Conservation (phyloP, 768 basidiomycete species). For the Amanita muscaria region DNA sequence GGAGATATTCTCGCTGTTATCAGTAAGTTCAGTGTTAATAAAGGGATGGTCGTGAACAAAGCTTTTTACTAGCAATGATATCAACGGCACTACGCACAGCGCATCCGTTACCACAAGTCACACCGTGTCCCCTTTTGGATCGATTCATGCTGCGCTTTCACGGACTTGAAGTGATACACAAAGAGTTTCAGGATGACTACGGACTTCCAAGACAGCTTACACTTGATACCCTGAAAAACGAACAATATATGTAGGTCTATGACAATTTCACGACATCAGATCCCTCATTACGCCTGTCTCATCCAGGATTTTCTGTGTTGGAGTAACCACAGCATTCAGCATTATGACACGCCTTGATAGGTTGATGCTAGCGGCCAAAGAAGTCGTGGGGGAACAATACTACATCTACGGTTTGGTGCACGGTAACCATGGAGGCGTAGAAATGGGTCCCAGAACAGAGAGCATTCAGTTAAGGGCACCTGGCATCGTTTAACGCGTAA, state of each 20-base stretch:
- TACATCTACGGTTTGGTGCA: slow-evolving; percentile 66
- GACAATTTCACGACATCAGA: background rate
- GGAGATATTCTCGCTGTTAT: slow-evolving; percentile 81
- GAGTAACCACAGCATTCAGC: slow-evolving; percentile 58
- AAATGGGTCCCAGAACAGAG: slow-evolving; percentile 22
- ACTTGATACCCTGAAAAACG: slow-evolving; percentile 61
- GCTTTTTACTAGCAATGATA: slow-evolving; percentile 48
- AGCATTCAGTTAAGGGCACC: slow-evolving; percentile 10
- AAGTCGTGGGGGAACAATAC: slow-evolving; percentile 81
- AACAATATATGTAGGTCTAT: slow-evolving; percentile 63
- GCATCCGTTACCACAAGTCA: slow-evolving; percentile 74
- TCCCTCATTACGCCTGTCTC: background rate
- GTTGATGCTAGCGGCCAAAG: slow-evolving; percentile 75
- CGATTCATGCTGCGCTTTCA: slow-evolving; percentile 40
- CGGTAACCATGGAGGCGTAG: slow-evolving; percentile 17
- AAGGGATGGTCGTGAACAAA: background rate
- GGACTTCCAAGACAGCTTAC: slow-evolving; percentile 66
- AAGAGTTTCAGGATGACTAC: slow-evolving; percentile 66
- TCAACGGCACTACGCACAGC: slow-evolving; percentile 70
- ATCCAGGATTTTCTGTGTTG: slow-evolving; percentile 59
- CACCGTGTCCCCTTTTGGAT: slow-evolving; percentile 61
- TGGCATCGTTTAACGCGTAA: slow-evolving; percentile 5
- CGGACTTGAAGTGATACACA: slow-evolving; percentile 58
- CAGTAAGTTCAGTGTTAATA: slow-evolving; percentile 28
- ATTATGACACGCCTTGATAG: slow-evolving; percentile 69